Conservation (phyloP, 139 green algal species). For the Coccomyxa sp. region DNA sequence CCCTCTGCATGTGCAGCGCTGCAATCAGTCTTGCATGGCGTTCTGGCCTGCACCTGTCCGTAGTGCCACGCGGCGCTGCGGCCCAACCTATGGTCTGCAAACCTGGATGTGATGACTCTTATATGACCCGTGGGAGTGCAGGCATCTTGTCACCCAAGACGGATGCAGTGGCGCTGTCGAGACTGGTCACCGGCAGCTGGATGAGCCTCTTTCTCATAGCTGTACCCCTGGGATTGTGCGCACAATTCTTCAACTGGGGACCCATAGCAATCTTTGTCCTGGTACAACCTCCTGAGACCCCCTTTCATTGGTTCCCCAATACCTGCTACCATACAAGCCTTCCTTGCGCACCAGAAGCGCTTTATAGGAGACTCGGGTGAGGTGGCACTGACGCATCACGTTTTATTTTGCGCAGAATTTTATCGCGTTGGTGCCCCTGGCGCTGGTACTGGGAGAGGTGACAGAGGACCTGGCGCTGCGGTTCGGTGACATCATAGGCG, state of each 20-base stretch:
- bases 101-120: too few species aligned
- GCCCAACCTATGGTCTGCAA: too few species aligned
- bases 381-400: background rate
- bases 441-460: constrained; percentile 81
- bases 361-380: background rate
- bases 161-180: constrained; percentile 24
- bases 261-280: constrained; percentile 43
- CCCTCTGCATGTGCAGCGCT: too few species aligned
- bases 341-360: background rate
- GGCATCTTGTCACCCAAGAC: constrained; percentile 25
- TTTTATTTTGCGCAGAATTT: constrained; percentile 63
- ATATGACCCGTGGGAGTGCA: background rate
- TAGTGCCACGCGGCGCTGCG: too few species aligned
- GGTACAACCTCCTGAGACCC: constrained; percentile 13
- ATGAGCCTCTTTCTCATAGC: constrained; percentile 72
- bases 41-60: too few species aligned
- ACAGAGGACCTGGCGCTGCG: constrained; percentile 83
- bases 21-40: too few species aligned
- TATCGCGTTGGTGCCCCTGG: constrained; percentile 71
- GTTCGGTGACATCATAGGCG: constrained; percentile 67
- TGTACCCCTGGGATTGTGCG: constrained; percentile 55
- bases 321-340: too few species aligned
- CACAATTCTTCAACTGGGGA: constrained; percentile 29
- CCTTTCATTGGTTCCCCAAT: background rate
- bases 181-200: constrained; percentile 45